Evolutionary conservation across 352 stramenopile species (phyloP).

Genomic region (Aphanomyces stellatus): DNA sequence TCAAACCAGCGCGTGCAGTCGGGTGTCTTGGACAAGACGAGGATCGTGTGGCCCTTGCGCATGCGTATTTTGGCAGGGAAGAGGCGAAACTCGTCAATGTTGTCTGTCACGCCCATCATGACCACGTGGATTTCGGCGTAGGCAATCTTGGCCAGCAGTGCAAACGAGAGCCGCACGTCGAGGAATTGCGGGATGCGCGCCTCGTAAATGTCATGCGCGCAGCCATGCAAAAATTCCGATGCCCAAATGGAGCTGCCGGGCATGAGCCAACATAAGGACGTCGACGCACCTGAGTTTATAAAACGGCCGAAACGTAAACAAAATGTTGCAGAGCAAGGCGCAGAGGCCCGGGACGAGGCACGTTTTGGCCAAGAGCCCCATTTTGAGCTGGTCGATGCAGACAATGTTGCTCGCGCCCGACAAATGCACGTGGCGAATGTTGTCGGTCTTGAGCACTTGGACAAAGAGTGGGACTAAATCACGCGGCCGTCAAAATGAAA

Average conservation of each 20-base stretch:
- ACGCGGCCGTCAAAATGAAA: not conserved
- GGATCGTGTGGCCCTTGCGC: not conserved
- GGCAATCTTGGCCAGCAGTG: conserved; percentile 38
- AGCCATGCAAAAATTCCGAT: conserved; percentile 50
- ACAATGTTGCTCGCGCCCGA: conserved; percentile 58
- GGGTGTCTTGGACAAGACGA: conserved; percentile 2
- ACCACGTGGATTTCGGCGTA: conserved; percentile 60
- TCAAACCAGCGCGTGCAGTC: not conserved
- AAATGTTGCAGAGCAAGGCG: conserved; percentile 66
- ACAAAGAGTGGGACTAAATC: conserved; percentile 59
- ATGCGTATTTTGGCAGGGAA: not conserved
- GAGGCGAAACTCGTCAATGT: conserved; percentile 18
- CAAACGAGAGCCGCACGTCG: conserved; percentile 39
- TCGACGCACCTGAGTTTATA: conserved; percentile 36
- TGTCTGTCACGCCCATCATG: conserved; percentile 43
- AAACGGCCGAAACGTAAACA: conserved; percentile 39
- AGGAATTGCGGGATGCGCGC: conserved; percentile 43
- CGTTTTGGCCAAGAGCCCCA: conserved; percentile 65
- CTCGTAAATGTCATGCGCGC: conserved; percentile 50
- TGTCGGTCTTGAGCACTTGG: conserved; percentile 71
- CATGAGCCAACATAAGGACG: not conserved
- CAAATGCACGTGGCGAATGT: conserved; percentile 60
- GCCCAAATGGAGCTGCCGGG: conserved; percentile 38
- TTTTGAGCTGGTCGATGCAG: conserved; percentile 64
- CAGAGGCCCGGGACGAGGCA: conserved; percentile 62